Conservation (phyloP, 495 filamentous ascomycete genomes). For the Aspergillus baeticus region DNA sequence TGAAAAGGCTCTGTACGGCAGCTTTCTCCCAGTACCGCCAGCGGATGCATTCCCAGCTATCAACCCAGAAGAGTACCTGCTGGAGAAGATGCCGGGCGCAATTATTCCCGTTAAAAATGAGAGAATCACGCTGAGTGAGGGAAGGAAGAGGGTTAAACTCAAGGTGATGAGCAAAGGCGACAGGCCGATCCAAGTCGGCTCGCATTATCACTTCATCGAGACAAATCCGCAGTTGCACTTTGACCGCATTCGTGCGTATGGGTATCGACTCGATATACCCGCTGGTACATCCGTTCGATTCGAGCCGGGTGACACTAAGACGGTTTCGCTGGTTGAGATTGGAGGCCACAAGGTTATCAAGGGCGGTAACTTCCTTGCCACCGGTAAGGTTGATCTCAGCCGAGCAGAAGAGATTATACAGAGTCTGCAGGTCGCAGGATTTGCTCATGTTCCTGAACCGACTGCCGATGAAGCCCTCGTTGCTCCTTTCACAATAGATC, state of each 20-base stretch:
- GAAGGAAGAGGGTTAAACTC: slow-evolving; percentile 68
- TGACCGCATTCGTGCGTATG: slow-evolving; percentile 81
- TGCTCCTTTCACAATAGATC: slow-evolving; percentile 67
- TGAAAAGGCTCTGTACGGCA: slow-evolving; percentile 82
- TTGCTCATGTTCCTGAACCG: slow-evolving; percentile 72
- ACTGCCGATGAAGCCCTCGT: slow-evolving; percentile 51
- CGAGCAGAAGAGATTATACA: slow-evolving; percentile 63
- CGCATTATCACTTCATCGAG: slow-evolving; percentile 97
- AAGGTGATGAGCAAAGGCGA: slow-evolving; percentile 86
- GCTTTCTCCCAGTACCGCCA: slow-evolving; percentile 83
- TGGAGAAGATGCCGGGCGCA: slow-evolving; percentile 72
- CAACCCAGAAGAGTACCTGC: slow-evolving; percentile 59
- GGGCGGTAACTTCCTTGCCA: slow-evolving; percentile 80
- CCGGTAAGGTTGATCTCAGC: slow-evolving; percentile 63
- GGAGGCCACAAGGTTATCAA: slow-evolving; percentile 77
- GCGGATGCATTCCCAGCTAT: slow-evolving; percentile 62
- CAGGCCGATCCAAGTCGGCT: slow-evolving; percentile 88
- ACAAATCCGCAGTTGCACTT: slow-evolving; percentile 88
- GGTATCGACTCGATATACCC: slow-evolving; percentile 84
- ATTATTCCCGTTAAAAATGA: slow-evolving; percentile 68
- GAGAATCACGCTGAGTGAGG: slow-evolving; percentile 68
- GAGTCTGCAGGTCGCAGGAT: slow-evolving; percentile 67
- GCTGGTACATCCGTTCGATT: slow-evolving; percentile 94
- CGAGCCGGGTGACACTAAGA: slow-evolving; percentile 91
- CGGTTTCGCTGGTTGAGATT: slow-evolving; percentile 91